Conservation (phyloP, 1,284 basidiomycete species). For the Taiwanofungus camphoratus region DNA sequence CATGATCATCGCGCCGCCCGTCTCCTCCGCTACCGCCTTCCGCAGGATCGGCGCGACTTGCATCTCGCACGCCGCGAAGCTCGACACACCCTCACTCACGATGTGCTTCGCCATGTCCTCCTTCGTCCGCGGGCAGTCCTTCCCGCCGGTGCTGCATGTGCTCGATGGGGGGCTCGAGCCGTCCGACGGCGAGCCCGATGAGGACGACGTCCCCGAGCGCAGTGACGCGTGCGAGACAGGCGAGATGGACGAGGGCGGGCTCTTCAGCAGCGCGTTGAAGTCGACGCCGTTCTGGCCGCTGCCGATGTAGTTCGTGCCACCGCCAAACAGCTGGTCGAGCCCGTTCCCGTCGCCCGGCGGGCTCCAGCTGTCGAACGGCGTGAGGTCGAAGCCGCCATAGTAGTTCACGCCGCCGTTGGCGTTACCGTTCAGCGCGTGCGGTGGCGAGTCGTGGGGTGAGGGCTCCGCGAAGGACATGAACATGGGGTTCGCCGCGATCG, state of each 20-base stretch:
- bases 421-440: conserved; percentile 17
- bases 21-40: conserved; percentile 22
- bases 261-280: conserved; percentile 38
- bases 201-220: conserved; percentile 26
- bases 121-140: conserved; percentile 53
- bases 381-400: conserved; percentile 16
- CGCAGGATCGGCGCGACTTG: conserved; percentile 22
- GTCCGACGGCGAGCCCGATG: conserved; percentile 25
- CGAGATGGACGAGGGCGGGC: conserved; percentile 42
- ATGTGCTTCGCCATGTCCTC: conserved; percentile 48
- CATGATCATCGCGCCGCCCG: conserved; percentile 42
- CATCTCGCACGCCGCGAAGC: conserved; percentile 32
- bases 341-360: conserved; percentile 15
- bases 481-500: conserved; percentile 71
- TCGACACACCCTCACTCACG: conserved; percentile 41
- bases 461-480: conserved; percentile 76
- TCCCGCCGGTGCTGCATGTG: conserved; percentile 9
- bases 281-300: conserved; percentile 33
- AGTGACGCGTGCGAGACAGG: conserved; percentile 42
- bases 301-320: conserved; percentile 42
- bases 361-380: conserved; percentile 27
- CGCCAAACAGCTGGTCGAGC: conserved; percentile 57
- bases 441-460: conserved; percentile 32
- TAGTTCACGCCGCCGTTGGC: conserved; percentile 10
- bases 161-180: conserved; percentile 20